Conservation (phyloP, 2,329 filamentous ascomycete genomes). For the Aureobasidium pullulans region DNA sequence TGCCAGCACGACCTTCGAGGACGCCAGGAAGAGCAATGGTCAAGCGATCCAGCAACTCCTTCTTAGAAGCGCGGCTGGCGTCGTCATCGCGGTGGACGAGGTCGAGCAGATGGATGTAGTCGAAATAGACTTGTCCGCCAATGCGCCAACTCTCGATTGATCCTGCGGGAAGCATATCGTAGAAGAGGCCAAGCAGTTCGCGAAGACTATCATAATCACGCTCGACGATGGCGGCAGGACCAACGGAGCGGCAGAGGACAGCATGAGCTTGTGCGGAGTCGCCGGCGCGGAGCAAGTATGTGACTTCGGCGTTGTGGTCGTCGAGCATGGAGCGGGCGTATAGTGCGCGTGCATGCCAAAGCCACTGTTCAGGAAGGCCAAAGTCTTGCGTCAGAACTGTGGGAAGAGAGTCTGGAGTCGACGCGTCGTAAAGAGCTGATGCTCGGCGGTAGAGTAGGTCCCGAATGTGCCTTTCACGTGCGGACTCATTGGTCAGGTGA, state of each 20-base stretch:
- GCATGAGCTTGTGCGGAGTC: conserved; percentile 76
- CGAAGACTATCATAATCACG: conserved; percentile 67
- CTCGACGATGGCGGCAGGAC: conserved; percentile 73
- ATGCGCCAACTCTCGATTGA: conserved; percentile 64
- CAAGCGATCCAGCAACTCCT: conserved; percentile 19
- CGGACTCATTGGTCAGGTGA: conserved; percentile 21
- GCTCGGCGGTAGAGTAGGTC: conserved; percentile 56
- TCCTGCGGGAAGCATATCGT: conserved; percentile 22
- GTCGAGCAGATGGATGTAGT: conserved; percentile 48
- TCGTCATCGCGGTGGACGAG: conserved; percentile 23
- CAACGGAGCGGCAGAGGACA: conserved; percentile 73
- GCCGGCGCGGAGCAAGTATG: conserved; percentile 70
- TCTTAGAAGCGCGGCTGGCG: conserved; percentile 17
- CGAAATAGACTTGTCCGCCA: conserved; percentile 73
- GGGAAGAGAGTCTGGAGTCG: conserved; percentile 40
- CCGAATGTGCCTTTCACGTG: conserved; percentile 25
- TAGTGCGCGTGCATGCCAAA: conserved; percentile 81
- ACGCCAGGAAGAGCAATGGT: conserved; percentile 11
- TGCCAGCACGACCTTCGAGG: conserved; percentile 5
- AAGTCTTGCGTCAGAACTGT: conserved; percentile 27
- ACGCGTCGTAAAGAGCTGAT: conserved; percentile 64
- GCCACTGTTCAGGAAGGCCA: conserved; percentile 64
- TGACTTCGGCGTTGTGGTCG: conserved; percentile 63
- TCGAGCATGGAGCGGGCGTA: conserved; percentile 67
- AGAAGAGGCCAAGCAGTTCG: conserved; percentile 64